Conservation (phyloP, 2,329 filamentous ascomycete genomes). For the Trichophaea hybrida region DNA sequence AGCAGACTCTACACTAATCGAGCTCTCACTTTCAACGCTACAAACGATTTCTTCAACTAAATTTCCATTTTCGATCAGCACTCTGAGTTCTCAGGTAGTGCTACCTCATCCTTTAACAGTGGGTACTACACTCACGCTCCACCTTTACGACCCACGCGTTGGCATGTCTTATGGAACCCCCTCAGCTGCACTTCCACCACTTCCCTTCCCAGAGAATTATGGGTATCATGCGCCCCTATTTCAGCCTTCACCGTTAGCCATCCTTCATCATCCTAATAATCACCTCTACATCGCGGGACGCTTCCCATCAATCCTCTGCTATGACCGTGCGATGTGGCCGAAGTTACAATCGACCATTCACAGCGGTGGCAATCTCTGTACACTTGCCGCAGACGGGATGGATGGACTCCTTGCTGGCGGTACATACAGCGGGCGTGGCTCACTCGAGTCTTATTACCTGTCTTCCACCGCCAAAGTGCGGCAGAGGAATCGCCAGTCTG, state of each 20-base stretch:
- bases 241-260: conserved; percentile 67
- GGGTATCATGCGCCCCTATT: conserved; percentile 48
- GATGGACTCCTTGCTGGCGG: conserved; percentile 64
- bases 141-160: conserved; percentile 65
- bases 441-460: conserved; percentile 70
- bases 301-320: conserved; percentile 77
- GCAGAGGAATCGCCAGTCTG: conserved; percentile 65
- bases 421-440: conserved; percentile 83
- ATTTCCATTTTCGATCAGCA: conserved; percentile 72
- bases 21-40: conserved; percentile 19
- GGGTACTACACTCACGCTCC: conserved; percentile 65
- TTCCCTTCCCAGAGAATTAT: conserved; percentile 26
- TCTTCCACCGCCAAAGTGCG: conserved; percentile 37
- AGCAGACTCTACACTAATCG: neutral
- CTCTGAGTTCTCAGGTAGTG: conserved; percentile 52
- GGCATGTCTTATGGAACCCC: conserved; percentile 6
- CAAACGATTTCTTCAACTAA: conserved; percentile 22
- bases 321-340: conserved; percentile 76
- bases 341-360: conserved; percentile 63
- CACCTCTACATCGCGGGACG: conserved; percentile 81
- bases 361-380: conserved; percentile 66
- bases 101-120: conserved; percentile 61
- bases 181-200: conserved; percentile 27
- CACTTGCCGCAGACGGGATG: conserved; percentile 48
- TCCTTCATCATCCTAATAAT: conserved; percentile 63